Conservation (phyloP, 768 basidiomycete species). For the Piloderma croceum region DNA sequence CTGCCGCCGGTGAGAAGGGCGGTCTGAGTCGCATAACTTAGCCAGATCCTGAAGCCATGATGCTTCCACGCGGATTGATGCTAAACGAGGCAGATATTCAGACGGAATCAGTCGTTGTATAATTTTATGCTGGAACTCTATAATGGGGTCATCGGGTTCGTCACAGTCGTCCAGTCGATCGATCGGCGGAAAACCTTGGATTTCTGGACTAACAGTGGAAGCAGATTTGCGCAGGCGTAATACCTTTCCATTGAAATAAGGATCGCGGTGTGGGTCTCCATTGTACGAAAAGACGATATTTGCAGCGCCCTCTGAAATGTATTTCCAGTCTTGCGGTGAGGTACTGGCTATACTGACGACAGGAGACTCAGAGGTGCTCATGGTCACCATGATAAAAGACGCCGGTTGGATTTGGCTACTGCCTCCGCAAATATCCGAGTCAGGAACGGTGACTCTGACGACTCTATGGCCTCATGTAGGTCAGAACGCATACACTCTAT, state of each 20-base stretch:
- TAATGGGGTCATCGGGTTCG: conserved; percentile 34
- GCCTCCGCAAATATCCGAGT: no score
- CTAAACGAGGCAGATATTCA: conserved; percentile 52
- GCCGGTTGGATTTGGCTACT: no score
- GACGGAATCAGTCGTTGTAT: conserved; percentile 61
- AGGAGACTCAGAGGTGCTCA: no score
- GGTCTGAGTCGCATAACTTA: conserved; percentile 35
- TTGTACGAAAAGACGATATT: conserved; percentile 82
- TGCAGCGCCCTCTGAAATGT: conserved; percentile 90
- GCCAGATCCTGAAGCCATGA: conserved; percentile 60
- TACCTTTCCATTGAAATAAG: conserved; percentile 55
- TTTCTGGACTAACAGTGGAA: conserved; percentile 1
- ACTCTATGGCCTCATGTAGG: no score
- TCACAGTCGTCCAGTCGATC: conserved; percentile 31
- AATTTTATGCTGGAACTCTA: conserved; percentile 58
- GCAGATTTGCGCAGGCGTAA: conserved; percentile 69
- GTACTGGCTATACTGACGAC: no score
- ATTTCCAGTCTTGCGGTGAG: conserved; percentile 62
- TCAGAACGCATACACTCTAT: no score
- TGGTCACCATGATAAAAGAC: no score
- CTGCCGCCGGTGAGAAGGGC: conserved; percentile 52
- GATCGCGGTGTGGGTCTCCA: conserved; percentile 48
- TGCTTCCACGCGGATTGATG: conserved; percentile 38
- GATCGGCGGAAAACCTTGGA: conserved; percentile 28
- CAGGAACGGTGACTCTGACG: no score